Percentiles rank a stretch among this genome's conserved stretches.
phyloP scores from a whole-genome alignment of 1,284 basidiomycete genomes.

The Marasmius oreades region DNA sequence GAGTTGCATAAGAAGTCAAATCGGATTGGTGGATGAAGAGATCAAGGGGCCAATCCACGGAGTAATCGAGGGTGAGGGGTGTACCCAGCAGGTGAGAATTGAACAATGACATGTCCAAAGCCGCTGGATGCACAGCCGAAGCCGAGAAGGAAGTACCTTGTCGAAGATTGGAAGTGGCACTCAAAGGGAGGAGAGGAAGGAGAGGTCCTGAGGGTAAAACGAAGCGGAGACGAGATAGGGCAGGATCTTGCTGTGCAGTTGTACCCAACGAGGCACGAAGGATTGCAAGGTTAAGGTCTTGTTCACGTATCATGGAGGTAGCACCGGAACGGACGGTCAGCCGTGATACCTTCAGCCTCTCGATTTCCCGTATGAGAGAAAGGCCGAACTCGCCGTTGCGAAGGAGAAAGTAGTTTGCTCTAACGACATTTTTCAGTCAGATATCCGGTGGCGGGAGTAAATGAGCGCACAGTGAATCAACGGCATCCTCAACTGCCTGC shows the following conservation, averaged over 20 bases:
- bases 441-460: conserved; percentile 5
- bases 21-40: conserved; percentile 81
- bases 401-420: conserved; percentile 81
- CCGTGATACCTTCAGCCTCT: conserved; percentile 73
- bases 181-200: conserved; percentile 72
- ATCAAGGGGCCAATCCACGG: conserved; percentile 82
- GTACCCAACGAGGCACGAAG: conserved; percentile 83
- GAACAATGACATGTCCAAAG: conserved; percentile 51
- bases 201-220: conserved; percentile 75
- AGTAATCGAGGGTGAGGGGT: conserved; percentile 64
- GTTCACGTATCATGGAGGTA: conserved; percentile 78
- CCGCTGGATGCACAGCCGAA: conserved; percentile 20
- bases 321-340: conserved; percentile 62
- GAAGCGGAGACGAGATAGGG: conserved; percentile 68
- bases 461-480: conserved; percentile 62
- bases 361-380: conserved; percentile 78
- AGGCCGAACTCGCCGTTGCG: conserved; percentile 85
- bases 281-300: conserved; percentile 79
- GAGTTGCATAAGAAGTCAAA: conserved; percentile 67
- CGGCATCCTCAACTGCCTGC: conserved; percentile 74
- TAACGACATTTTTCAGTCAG: conserved; percentile 12
- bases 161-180: conserved; percentile 30
- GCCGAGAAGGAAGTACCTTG: conserved; percentile 27
- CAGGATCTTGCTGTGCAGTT: conserved; percentile 76
- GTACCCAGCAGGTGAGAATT: conserved; percentile 79